These are phyloP conservation scores for Hapsidospora chrysogenum DNA, from an alignment of 495 filamentous ascomycete species.

Conservation along the genomic window DNA sequence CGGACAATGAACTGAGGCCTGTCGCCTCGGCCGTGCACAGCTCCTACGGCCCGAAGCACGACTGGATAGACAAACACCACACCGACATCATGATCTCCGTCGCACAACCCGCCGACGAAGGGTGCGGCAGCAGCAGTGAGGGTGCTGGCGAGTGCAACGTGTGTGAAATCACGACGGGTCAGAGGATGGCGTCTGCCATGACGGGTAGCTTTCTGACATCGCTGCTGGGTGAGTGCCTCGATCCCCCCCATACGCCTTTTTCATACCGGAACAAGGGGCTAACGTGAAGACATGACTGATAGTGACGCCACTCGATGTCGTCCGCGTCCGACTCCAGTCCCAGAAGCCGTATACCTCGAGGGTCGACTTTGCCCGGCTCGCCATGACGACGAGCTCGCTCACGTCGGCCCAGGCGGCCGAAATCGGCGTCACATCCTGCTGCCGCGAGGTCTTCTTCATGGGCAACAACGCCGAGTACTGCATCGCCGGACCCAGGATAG, in stretches of 20 bases:
- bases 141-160: too few relatives aligned
- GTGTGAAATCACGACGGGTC: constrained; percentile 52
- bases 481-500: constrained; percentile 33
- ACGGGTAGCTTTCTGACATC: constrained; percentile 81
- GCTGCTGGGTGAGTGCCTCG: constrained; percentile 57
- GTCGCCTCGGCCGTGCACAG: constrained; percentile 5
- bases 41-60: constrained; percentile 11
- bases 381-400: constrained; percentile 17
- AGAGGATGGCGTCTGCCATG: constrained; percentile 91
- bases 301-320: constrained; percentile 96
- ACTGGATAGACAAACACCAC: constrained; percentile 9
- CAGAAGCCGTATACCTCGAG: constrained; percentile 30
- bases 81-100: constrained; percentile 14
- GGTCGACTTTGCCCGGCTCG: constrained; percentile 6
- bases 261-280: constrained; percentile 3
- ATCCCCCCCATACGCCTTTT: too few relatives aligned
- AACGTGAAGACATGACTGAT: constrained; percentile 6
- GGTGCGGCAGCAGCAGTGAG: too few relatives aligned
- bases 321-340: constrained; percentile 85
- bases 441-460: constrained; percentile 92
- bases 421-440: constrained; percentile 88
- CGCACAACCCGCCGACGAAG: too few relatives aligned
- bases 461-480: constrained; percentile 75
- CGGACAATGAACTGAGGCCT: too few relatives aligned
- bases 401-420: constrained; percentile 51